Percentiles rank a stretch among this genome's conserved stretches.
Conservation (phyloP, 164 flowering plant genomes). For the Tetrastigma voinierianum region DNA sequence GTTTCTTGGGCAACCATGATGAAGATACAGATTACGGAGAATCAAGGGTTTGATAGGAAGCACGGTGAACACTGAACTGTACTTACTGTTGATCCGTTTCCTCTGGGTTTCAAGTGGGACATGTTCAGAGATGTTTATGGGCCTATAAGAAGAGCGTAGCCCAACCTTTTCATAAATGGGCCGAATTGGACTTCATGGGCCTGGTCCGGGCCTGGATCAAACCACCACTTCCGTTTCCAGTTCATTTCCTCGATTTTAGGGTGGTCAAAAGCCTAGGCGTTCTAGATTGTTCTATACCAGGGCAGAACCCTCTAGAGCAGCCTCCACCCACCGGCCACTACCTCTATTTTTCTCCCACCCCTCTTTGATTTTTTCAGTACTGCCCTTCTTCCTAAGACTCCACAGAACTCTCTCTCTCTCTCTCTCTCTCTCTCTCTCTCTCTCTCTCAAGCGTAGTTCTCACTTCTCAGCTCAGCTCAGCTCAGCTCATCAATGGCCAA, state of each 20-base stretch:
- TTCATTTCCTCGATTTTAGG: too few species aligned
- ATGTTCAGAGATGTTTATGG: too few species aligned
- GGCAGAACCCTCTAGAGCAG: conserved; percentile 6
- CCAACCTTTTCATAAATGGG: too few species aligned
- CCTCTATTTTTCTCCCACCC: background rate
- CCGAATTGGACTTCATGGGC: too few species aligned
- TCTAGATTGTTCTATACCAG: conserved; percentile 17
- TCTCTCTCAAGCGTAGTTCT: background rate
- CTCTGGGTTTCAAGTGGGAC: background rate
- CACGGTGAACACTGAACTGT: too few species aligned
- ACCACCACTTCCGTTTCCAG: too few species aligned
- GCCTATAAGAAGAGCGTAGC: too few species aligned
- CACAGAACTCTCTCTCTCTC: background rate
- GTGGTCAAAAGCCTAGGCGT: background rate
- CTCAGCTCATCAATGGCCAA: conserved; percentile 59
- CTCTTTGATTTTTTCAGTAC: background rate
- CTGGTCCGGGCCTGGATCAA: too few species aligned
- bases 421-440: too few species aligned
- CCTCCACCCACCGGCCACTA: background rate
- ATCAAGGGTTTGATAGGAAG: background rate
- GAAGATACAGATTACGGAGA: background rate
- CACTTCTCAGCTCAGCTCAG: too few species aligned
- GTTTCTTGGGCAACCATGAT: background rate
- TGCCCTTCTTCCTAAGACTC: background rate
- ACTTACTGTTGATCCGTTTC: background rate